Evolutionary conservation across 345 rosid species (phyloP), one percentile per base, ranked within the genome.

Genomic region (Linum lewisii): DNA sequence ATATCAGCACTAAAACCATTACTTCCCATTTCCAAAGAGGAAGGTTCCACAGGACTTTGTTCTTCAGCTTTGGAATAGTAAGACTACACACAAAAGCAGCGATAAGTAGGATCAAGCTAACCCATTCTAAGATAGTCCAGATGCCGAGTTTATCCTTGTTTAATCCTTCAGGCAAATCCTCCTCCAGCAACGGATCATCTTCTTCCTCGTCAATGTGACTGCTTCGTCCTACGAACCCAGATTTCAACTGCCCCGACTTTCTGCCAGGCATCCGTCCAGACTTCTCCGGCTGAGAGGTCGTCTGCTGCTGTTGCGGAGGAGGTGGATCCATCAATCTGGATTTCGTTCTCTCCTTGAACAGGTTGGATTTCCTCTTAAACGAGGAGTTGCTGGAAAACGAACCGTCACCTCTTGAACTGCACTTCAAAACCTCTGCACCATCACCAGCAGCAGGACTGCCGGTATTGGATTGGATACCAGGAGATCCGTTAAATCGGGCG

Each of bases 171-270:
- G 75, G 75, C 18, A 72, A 16, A 23, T 72, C 75, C 45, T 72
- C 75, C 37, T 72, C 75, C 57, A 63, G 57, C 18, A 70, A 63
- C 4, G 75, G 68, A 24, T 72, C 75, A 21, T 71, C 75, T 13
- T 72, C 75, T 11, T 52, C 56, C 1, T 72, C 75, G 5, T 72
- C 75, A 24, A 53, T 20, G 10, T 22, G 67, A 18, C 56, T 54
- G 9, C 61, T 57, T 58, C 36, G 66, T 18, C 71, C 75, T 20
- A 72, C 2, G 24, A 66, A 45, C 18, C 75, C 75, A 18, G 75
- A 72, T 63, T 59, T 72, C 54, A 72, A 58, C 63, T 59, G 75
- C 26, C 68, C 71, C 1, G 75, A 72, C 54, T 61, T 58, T 9
- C 55, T 66, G 6, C 26, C 63, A 24, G 15, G 51, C 58, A 58